A percentile compares a stretch with the other conserved stretches of the same genome.
These are phyloP conservation scores for Trebouxia sp. DNA, from an alignment of 139 green algal genomes.

Conservation along the genomic window DNA sequence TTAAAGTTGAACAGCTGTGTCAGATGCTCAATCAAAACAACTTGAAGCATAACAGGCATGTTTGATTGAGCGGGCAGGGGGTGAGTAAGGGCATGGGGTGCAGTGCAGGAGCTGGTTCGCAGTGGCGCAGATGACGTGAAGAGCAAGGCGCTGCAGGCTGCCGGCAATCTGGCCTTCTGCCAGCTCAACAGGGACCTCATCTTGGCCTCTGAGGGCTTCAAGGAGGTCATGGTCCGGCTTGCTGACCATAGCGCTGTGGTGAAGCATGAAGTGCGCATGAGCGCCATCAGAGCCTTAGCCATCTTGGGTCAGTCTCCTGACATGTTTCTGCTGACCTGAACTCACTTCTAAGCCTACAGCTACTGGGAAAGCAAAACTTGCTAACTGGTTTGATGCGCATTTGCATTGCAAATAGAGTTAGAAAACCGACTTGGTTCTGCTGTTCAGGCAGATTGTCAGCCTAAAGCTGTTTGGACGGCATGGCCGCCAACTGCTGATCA, in stretches of 20 bases:
- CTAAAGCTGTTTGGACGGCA: too few relatives aligned
- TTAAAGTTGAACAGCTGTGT: too few relatives aligned
- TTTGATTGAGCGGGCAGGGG: neutral
- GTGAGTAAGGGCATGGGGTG: neutral
- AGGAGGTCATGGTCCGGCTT: slow-evolving; percentile 42
- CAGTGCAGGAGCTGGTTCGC: slow-evolving; percentile 24
- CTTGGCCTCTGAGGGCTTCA: slow-evolving; percentile 44
- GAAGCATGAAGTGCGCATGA: slow-evolving; percentile 37
- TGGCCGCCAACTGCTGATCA: too few relatives aligned
- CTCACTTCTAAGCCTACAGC: neutral
- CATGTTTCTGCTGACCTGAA: neutral
- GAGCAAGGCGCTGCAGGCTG: slow-evolving; percentile 55
- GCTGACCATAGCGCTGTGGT: slow-evolving; percentile 41
- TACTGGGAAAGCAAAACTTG: too few relatives aligned
- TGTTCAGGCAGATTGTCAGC: too few relatives aligned
- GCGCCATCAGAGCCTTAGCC: slow-evolving; percentile 70
- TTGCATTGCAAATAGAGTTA: too few relatives aligned
- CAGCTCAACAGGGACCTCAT: slow-evolving; percentile 47
- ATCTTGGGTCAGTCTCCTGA: slow-evolving; percentile 61
- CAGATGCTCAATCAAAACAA: too few relatives aligned
- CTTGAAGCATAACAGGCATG: neutral
- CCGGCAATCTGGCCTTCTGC: slow-evolving; percentile 69
- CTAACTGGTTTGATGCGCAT: too few relatives aligned
- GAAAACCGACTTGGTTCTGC: too few relatives aligned
- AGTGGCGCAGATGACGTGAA: slow-evolving; percentile 39